Conservation (phyloP, 768 basidiomycete genomes). For the Podaxis sp. region DNA sequence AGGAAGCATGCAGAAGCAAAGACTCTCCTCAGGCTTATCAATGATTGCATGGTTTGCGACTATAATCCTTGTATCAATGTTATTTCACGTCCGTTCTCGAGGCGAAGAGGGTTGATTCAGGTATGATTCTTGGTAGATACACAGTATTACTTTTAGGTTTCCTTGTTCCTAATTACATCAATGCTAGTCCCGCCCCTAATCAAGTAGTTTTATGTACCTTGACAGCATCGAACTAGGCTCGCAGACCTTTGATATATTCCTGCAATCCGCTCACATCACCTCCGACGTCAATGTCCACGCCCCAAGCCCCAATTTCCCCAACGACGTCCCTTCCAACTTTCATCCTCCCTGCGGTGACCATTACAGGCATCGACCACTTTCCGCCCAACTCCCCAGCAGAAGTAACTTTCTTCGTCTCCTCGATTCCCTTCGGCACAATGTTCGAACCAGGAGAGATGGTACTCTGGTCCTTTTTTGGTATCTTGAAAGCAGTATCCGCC, state of each 20-base stretch:
- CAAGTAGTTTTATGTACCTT: not conserved
- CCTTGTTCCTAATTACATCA: not conserved
- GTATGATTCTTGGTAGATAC: not conserved
- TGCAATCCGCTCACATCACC: not conserved
- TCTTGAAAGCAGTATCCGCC: not conserved
- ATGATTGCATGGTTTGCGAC: not conserved
- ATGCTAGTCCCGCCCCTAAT: not conserved
- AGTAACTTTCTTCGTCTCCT: not conserved
- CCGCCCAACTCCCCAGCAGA: conserved; percentile 1
- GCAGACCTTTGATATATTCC: conserved; percentile 11
- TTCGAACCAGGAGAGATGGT: not conserved
- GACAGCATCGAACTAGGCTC: not conserved
- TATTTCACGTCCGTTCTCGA: not conserved
- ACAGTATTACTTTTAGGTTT: not conserved
- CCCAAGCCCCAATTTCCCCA: conserved; percentile 4
- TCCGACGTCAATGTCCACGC: conserved; percentile 7
- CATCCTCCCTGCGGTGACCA: conserved; percentile 2
- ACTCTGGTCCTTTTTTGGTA: not conserved
- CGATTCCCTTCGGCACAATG: not conserved
- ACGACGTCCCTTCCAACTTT: not conserved
- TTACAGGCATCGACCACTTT: conserved; percentile 10
- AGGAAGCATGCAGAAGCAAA: not conserved
- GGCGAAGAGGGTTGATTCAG: not conserved
- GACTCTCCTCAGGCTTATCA: not conserved
- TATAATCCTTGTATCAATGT: not conserved